Base-by-base conservation (phyloP, 139 green algal species). In the Chlorella vulgaris region DNA sequence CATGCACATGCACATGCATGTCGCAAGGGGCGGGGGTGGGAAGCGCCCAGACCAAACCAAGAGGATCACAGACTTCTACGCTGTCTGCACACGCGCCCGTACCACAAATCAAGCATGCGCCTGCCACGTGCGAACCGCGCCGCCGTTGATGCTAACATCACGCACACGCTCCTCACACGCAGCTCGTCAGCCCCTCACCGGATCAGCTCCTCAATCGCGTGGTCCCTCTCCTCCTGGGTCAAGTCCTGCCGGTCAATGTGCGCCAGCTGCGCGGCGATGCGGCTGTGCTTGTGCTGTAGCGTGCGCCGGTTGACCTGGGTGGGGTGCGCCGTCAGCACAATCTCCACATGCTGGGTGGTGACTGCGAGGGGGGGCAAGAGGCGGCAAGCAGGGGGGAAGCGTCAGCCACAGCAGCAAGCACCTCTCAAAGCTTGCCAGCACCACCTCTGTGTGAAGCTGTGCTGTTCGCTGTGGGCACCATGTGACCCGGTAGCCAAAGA, bases 321-420 rank as follows among this genome's bases (percentile, higher is more conserved):
- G 29, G 96, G 96, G 85, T 99, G 96, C 22, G 96, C 96, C 29
- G 94, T 97, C 69, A 97, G 89, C 75, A 97, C 94, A 51, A 97
- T 91, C 88, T 97, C 94, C 79, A 82, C 76, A 40, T 82, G 76
- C 76, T 82, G 76, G 19, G 2, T 36, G n/a, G 40, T 65, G 26
- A 82, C 76, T 82, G 76, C 76, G 35, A 33, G 65, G 19, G 71
- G 3, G 22, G 19, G 47, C 47, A 10, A 58, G 47, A 58, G 53
- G 18, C 18, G 33, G 67, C 66, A 22, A 4, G 4, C 2, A 40
- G 31, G 13, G 15, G 31, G 63, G 33, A 19, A 33, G 6, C 5
- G 42, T 4, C 63, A 43, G 33, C 28, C 35, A 7, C 13, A 68
- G 24, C 26, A 28, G 24, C 28, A 7, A n/a, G n/a, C n/a, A n/a